A percentile compares a stretch with the other conserved stretches of the same genome.
These are phyloP conservation scores for Trypanosoma caninum DNA, from an alignment of 208 protist genomes.

Conservation along the genomic window DNA sequence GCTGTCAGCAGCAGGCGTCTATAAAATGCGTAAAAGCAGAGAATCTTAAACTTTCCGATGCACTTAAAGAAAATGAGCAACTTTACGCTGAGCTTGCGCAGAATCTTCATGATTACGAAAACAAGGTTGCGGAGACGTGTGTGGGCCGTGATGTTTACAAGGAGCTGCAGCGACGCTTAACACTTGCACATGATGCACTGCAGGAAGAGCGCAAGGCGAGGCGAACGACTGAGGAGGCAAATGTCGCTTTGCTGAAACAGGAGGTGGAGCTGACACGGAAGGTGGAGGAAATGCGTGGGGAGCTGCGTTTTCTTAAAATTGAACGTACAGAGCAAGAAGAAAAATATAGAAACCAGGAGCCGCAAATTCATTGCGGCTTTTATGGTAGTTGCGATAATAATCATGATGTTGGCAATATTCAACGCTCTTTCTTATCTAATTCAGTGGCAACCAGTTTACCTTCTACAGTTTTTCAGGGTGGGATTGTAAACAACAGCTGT, in stretches of 20 bases:
- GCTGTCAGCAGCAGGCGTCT: neutral
- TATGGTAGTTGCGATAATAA: no score
- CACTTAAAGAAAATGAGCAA: neutral
- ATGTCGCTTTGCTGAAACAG: slow-evolving; percentile 15
- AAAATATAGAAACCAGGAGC: no score
- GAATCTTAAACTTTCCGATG: neutral
- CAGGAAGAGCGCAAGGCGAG: slow-evolving; percentile 25
- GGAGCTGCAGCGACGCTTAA: slow-evolving; percentile 8
- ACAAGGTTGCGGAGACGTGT: neutral
- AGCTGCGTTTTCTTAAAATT: slow-evolving; percentile 35
- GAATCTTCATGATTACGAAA: slow-evolving; percentile 9
- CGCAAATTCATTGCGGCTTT: no score
- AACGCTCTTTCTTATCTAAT: no score
- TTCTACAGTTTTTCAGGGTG: no score
- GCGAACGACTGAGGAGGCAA: slow-evolving; percentile 17
- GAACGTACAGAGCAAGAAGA: slow-evolving; percentile 20
- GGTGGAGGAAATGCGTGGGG: slow-evolving; percentile 23
- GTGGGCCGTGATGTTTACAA: neutral
- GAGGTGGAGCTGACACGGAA: slow-evolving; percentile 24
- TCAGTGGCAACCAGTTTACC: no score
- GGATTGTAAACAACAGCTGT: no score
- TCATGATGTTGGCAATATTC: no score
- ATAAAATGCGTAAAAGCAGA: neutral
- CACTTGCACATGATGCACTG: slow-evolving; percentile 4
- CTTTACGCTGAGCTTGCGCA: neutral